Conservation (phyloP, 345 rosid genomes). For the Noccaea caerulescens region DNA sequence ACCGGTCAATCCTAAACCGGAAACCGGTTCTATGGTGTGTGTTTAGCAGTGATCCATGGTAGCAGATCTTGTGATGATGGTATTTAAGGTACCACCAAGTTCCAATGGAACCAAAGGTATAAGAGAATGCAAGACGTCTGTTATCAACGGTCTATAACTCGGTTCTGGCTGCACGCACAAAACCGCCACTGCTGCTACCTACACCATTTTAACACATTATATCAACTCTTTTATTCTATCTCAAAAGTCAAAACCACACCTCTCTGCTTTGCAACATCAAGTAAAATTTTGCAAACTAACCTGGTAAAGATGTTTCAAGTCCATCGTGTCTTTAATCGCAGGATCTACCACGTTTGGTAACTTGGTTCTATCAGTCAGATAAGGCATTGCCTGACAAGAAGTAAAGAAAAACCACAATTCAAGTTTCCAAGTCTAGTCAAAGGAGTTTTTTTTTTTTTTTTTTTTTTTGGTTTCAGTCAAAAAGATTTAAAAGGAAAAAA, state of each 20-base stretch:
- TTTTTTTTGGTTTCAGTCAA: too few species aligned
- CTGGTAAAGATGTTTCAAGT: conserved; percentile 91
- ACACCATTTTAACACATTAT: conserved; percentile 26
- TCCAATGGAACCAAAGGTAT: conserved; percentile 79
- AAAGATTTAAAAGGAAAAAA: too few species aligned
- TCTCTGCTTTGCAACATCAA: background rate
- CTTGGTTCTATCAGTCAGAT: conserved; percentile 83
- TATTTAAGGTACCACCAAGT: conserved; percentile 79
- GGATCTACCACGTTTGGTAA: conserved; percentile 90
- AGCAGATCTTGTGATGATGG: conserved; percentile 33
- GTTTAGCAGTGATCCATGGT: conserved; percentile 37
- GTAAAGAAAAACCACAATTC: conserved; percentile 12
- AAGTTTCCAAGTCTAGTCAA: conserved; percentile 28
- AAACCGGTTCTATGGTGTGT: conserved; percentile 13
- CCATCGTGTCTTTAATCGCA: conserved; percentile 71
- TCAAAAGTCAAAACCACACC: background rate
- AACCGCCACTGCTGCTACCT: conserved; percentile 97
- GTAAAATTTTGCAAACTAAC: conserved; percentile 42
- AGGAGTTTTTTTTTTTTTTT: too few species aligned
- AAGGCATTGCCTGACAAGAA: conserved; percentile 90
- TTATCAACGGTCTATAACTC: conserved; percentile 83
- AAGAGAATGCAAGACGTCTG: conserved; percentile 88
- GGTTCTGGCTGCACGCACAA: conserved; percentile 95
- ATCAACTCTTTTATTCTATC: conserved; percentile 6
- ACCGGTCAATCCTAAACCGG: conserved; percentile 22